Evolutionary conservation across 2,329 filamentous ascomycete species (phyloP).

Genomic region (Xylariomycetidae sp.): DNA sequence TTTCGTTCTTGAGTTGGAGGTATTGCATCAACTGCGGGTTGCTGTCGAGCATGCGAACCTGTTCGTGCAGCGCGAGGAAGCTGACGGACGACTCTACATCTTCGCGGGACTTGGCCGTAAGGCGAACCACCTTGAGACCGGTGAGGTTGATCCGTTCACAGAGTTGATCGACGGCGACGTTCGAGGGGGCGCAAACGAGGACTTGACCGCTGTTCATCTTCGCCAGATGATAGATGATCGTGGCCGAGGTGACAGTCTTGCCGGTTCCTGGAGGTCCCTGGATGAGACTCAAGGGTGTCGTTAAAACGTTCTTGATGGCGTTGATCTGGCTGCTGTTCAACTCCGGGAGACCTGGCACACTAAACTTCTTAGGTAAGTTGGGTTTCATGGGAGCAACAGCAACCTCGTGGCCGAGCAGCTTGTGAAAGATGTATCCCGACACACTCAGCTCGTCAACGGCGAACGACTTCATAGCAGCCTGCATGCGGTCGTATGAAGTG

Average conservation of each 20-base stretch:
- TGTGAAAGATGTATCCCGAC: slow-evolving; percentile 97
- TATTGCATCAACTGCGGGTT: slow-evolving; percentile 91
- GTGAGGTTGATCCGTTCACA: slow-evolving; percentile 95
- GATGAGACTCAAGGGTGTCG: slow-evolving; percentile 90
- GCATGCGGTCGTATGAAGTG: slow-evolving; percentile 98
- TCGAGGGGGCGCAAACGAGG: slow-evolving; percentile 92
- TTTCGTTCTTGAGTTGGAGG: slow-evolving; percentile 83
- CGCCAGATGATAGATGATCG: slow-evolving; percentile 95
- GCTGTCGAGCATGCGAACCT: slow-evolving; percentile 95
- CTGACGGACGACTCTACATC: slow-evolving; percentile 98
- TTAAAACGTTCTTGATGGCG: slow-evolving; percentile 90
- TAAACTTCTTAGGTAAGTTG: slow-evolving; percentile 93
- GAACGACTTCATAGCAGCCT: slow-evolving; percentile 98
- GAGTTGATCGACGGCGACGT: slow-evolving; percentile 96
- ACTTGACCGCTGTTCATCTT: slow-evolving; percentile 95
- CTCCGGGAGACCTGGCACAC: slow-evolving; percentile 87
- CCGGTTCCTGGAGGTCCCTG: slow-evolving; percentile 95
- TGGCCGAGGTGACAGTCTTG: slow-evolving; percentile 97
- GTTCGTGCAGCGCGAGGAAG: slow-evolving; percentile 91
- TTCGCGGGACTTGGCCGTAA: slow-evolving; percentile 97
- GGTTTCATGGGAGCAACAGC: slow-evolving; percentile 93
- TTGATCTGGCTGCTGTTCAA: slow-evolving; percentile 94
- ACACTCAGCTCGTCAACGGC: slow-evolving; percentile 97
- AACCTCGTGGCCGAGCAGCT: slow-evolving; percentile 90
- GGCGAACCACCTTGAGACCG: slow-evolving; percentile 89